Evolutionary conservation across 1,284 basidiomycete genomes (phyloP).

Genomic region (Papiliotrema nemorosa): DNA sequence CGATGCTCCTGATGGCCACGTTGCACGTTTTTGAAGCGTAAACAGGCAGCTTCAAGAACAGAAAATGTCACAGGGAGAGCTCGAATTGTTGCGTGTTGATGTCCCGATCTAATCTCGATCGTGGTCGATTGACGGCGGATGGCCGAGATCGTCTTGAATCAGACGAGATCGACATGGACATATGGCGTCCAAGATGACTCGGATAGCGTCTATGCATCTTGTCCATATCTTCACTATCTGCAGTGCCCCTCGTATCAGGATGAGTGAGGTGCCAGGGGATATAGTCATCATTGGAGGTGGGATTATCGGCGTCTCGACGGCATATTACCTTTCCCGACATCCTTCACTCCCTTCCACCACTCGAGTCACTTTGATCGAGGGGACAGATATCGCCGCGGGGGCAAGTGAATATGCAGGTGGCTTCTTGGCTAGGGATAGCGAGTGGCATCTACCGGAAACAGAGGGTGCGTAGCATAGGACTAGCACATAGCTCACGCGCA

Average conservation of each 20-base stretch:
- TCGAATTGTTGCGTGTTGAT: no score
- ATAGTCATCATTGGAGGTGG: slow-evolving; percentile 54
- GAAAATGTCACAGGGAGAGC: no score
- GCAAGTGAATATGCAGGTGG: slow-evolving; percentile 87
- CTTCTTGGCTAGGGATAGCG: slow-evolving; percentile 62
- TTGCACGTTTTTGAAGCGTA: no score
- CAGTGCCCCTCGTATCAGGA: background rate
- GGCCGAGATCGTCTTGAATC: no score
- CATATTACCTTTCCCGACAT: slow-evolving; percentile 43
- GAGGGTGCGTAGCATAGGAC: slow-evolving; percentile 10
- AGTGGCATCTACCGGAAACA: slow-evolving; percentile 56
- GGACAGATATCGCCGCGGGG: slow-evolving; percentile 18
- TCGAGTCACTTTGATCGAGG: slow-evolving; percentile 60
- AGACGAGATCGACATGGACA: no score
- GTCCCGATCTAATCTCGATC: no score
- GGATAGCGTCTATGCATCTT: no score
- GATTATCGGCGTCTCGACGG: slow-evolving; percentile 79
- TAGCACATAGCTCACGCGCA: no score
- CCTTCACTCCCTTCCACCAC: slow-evolving; percentile 48
- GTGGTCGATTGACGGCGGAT: no score
- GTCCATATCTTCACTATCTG: background rate
- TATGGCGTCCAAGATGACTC: no score
- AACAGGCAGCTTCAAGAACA: no score
- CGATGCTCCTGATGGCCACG: no score
- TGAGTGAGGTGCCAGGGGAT: background rate